phyloP scores from a whole-genome alignment of 2,329 filamentous ascomycete species.

The Magnaporthiopsis poae region DNA sequence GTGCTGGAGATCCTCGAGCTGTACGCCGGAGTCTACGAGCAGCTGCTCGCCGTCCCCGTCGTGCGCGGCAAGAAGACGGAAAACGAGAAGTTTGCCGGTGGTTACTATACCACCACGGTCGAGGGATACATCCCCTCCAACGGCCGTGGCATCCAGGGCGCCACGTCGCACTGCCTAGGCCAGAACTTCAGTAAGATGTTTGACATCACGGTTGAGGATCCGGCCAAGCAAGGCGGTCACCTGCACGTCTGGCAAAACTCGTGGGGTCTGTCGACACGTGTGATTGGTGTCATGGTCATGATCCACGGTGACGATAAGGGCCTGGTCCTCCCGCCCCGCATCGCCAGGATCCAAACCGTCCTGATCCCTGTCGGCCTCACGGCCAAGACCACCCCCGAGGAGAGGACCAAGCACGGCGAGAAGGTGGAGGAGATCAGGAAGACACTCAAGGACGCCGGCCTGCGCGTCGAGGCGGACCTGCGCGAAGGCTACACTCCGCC shows the following conservation, averaged over 20 bases:
- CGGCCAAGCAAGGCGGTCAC: conserved; percentile 66
- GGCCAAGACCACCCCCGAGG: conserved; percentile 74
- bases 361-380: conserved; percentile 89
- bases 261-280: conserved; percentile 93
- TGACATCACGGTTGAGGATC: conserved; percentile 92
- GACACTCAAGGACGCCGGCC: conserved; percentile 59
- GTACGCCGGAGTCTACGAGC: conserved; percentile 84
- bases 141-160: conserved; percentile 91
- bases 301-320: conserved; percentile 95
- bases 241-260: conserved; percentile 96
- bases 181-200: conserved; percentile 99
- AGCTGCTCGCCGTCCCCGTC: conserved; percentile 88
- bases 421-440: conserved; percentile 62
- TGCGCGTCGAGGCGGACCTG: conserved; percentile 72
- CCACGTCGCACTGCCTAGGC: conserved; percentile 84
- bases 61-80: conserved; percentile 91
- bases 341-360: conserved; percentile 76
- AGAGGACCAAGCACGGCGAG: conserved; percentile 63
- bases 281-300: conserved; percentile 98
- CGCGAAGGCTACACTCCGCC: conserved; percentile 88
- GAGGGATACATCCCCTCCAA: conserved; percentile 95
- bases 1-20: conserved; percentile 87
- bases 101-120: conserved; percentile 90
- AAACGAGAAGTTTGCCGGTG: conserved; percentile 95
- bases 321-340: conserved; percentile 80